Conservation (phyloP, 345 rosid genomes). For the Melaleuca alternifolia region DNA sequence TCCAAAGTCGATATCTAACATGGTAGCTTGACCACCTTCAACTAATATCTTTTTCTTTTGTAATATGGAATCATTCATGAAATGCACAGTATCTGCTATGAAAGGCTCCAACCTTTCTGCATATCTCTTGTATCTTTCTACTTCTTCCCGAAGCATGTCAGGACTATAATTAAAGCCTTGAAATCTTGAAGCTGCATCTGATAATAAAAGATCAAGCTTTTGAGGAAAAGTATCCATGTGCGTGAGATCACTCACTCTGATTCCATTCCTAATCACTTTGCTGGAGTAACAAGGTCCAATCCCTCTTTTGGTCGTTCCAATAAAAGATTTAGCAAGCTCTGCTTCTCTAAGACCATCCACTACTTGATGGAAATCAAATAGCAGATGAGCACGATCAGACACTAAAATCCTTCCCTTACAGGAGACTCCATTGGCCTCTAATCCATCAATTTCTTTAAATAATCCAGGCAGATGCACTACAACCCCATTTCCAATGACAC, state of each 20-base stretch:
- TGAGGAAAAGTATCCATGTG: slow-evolving; percentile 91
- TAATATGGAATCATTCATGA: slow-evolving; percentile 65
- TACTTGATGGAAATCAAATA: slow-evolving; percentile 91
- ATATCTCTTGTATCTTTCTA: slow-evolving; percentile 79
- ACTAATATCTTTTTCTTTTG: slow-evolving; percentile 80
- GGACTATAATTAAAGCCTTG: slow-evolving; percentile 53
- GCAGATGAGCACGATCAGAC: slow-evolving; percentile 84
- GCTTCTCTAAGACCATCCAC: slow-evolving; percentile 83
- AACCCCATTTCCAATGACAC: slow-evolving; percentile 93
- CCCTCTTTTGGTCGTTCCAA: slow-evolving; percentile 93
- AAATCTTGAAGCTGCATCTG: slow-evolving; percentile 80
- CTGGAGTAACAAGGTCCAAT: slow-evolving; percentile 91
- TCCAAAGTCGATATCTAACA: slow-evolving; percentile 93
- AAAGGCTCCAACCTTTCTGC: slow-evolving; percentile 92
- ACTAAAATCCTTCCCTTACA: slow-evolving; percentile 91
- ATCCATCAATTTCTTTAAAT: slow-evolving; percentile 76
- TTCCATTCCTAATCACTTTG: slow-evolving; percentile 78
- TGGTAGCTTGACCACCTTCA: slow-evolving; percentile 99
- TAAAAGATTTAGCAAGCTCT: slow-evolving; percentile 83
- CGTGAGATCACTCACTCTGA: slow-evolving; percentile 86
- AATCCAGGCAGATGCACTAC: slow-evolving; percentile 87
- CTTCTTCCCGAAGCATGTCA: slow-evolving; percentile 75
- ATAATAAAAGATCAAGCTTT: slow-evolving; percentile 65
- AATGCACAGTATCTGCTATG: slow-evolving; percentile 77
- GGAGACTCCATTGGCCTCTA: slow-evolving; percentile 70